phyloP scores from a whole-genome alignment of 768 basidiomycete species.

The Rhizopogon vesiculosus region DNA sequence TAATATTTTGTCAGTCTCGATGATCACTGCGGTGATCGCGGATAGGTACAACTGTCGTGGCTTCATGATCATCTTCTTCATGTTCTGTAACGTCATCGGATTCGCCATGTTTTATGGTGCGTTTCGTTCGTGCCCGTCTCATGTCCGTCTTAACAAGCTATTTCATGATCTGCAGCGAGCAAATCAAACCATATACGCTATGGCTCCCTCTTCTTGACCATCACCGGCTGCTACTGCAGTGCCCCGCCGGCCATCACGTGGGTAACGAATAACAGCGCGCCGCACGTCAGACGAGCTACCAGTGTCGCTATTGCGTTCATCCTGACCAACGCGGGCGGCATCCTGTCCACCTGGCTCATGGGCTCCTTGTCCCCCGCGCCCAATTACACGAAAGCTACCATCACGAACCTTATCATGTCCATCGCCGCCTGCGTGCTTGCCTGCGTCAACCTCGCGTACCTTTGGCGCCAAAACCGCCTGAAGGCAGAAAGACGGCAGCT shows the following conservation, averaged over 20 bases:
- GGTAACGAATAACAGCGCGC: constrained; percentile 58
- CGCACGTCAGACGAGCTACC: constrained; percentile 53
- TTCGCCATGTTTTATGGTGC: constrained; percentile 54
- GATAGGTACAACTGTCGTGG: constrained; percentile 52
- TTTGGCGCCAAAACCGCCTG: constrained; percentile 39
- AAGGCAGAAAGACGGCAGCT: constrained; percentile 35
- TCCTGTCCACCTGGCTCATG: constrained; percentile 58
- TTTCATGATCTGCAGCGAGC: constrained; percentile 10
- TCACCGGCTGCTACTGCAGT: constrained; percentile 47
- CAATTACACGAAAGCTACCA: constrained; percentile 43
- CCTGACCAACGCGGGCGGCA: constrained; percentile 55
- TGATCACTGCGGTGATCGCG: constrained; percentile 42
- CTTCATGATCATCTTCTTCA: constrained; percentile 38
- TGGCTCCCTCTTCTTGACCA: constrained; percentile 50
- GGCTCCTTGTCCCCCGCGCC: constrained; percentile 47
- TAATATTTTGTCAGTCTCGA: constrained; percentile 26
- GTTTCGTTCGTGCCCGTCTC: constrained; percentile 5
- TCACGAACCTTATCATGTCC: constrained; percentile 31
- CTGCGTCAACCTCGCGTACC: constrained; percentile 34
- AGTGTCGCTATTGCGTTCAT: constrained; percentile 54
- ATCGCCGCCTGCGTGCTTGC: constrained; percentile 34
- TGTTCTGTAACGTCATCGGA: constrained; percentile 40
- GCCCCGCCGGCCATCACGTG: constrained; percentile 54
- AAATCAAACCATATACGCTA: constrained; percentile 40
- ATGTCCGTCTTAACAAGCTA: neutral